Percentiles rank a stretch among this genome's conserved stretches.
These are phyloP conservation scores for Xylaria sp. DNA, from an alignment of 2,329 filamentous ascomycete genomes.

Conservation along the genomic window DNA sequence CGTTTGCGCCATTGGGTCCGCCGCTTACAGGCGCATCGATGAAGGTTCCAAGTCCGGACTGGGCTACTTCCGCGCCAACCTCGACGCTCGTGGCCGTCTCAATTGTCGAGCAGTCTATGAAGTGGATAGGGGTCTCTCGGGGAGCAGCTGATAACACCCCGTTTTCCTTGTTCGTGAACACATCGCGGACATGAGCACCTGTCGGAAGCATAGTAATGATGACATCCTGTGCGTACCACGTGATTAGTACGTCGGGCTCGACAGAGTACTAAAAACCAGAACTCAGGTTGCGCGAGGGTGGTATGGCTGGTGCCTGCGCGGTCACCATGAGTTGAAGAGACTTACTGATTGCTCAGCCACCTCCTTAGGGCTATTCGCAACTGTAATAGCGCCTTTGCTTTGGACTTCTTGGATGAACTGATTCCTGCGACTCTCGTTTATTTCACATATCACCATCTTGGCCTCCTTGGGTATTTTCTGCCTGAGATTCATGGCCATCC, in stretches of 20 bases:
- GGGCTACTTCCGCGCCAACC: constrained; percentile 8
- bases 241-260: not conserved
- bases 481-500: constrained; percentile 24
- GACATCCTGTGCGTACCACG: constrained; percentile 4
- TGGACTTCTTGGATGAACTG: constrained; percentile 15
- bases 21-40: constrained; percentile 23
- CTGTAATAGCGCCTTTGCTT: constrained; percentile 1
- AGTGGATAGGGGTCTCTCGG: constrained; percentile 15
- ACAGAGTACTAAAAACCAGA: not conserved
- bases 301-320: not conserved
- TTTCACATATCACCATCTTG: constrained; percentile 24
- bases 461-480: constrained; percentile 15
- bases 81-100: constrained; percentile 20
- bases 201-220: constrained; percentile 23
- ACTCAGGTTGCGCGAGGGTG: not conserved
- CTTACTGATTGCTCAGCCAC: constrained; percentile 23
- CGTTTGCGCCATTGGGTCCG: constrained; percentile 20
- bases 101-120: constrained; percentile 25
- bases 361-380: constrained; percentile 16
- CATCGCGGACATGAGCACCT: constrained; percentile 19
- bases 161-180: constrained; percentile 19
- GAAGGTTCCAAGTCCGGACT: constrained; percentile 17
- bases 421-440: constrained; percentile 17
- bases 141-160: constrained; percentile 17
- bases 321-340: not conserved